Base-by-base conservation (phyloP, 305 asterid species). In the Solanum aculeatissimum region DNA sequence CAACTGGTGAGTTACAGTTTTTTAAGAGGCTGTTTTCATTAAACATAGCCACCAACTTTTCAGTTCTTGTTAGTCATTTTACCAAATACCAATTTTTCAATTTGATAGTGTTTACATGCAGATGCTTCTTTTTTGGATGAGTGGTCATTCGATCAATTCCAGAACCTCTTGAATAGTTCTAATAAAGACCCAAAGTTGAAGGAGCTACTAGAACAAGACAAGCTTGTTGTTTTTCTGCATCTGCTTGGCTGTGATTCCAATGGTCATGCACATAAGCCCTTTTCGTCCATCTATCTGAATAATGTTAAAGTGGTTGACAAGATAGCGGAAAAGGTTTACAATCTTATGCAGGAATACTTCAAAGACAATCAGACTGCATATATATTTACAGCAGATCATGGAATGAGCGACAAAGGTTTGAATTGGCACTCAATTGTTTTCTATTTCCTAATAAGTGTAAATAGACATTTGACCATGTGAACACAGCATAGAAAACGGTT, bases 211-310 rank as follows among this genome's bases (percentile, higher is more conserved):
- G 94, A 92, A 84, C 98, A 93, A 85, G 98, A 97, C 84, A 92
- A 94, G 81, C 92, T 97, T 81, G 98, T 94, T 77, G 85, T 97
- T 70, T 97, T 97, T 86, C 91, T 97, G 74, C 98, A 97, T 88
- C 85, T 97, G 86, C 98, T 97, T 85, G 99, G 98, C 81, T 97
- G 98, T 78, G 99, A 97, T 92, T 94, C 98, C 68, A 97, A 97
- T 84, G 98, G 99, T 89, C 99, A 97, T 90, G 99, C 99, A 87
- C 99, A 97, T 89, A 93, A 98, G 91, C 98, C 99, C 81, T 93
- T 86, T 89, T 95, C 98, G 69, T 87, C 97, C 88, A 93, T 92
- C 88, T 97, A 97, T 92, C 98, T 95, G 89, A 97, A 97, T 88
- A 97, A 97, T 89, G 98, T 95, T 88, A 97, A 91, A 93, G 99